Evolutionary conservation across 768 basidiomycete genomes (phyloP), one percentile per base, ranked within the genome.

Genomic region (Suillus subluteus): DNA sequence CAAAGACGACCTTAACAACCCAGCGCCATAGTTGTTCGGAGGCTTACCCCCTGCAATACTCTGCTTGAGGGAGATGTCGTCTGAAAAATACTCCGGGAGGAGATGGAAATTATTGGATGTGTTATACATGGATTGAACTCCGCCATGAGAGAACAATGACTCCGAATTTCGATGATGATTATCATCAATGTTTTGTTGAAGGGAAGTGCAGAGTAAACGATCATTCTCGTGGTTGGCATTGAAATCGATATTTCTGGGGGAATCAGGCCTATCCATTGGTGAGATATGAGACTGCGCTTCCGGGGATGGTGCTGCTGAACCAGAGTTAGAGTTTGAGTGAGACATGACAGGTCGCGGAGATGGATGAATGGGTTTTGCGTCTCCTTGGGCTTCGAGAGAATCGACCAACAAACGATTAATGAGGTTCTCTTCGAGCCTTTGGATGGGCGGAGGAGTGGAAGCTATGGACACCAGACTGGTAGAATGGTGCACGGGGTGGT

Each of bases 371-470:
- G 90, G 90, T 77, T 93, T 91, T 65, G 91, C 85, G 85, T 93
- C 91, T 61, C 89, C 91, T 79, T 92, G 88, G 64, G 88, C 91
- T 85, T 94, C 88, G 74, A 94, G 85, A 48, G 88, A 90, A 78
- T 91, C 92, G 71, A 94, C 80, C 67, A 94, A 85, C 65, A 91
- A 92, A 76, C 89, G 89, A 82, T 94, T 94, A 75, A 94, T 92
- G 73, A 88, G 88, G 79, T 91, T 91, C 86, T 94, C 92, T 72
- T 79, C 74, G 40, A 75, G 69, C 69, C 80, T 81, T 72, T 79
- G 81, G 55, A 32, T 56, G 52, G 62, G 67, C 70, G 67, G 70
- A 73, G 75, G 69, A 78, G 72, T 68, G 30, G 75, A 73, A 71
- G 67, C 68, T 56, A 46, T 70, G 75, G 82, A 76, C 79, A 85